Conservation (phyloP, 2,329 filamentous ascomycete species). For the Colletotrichum siamense region DNA sequence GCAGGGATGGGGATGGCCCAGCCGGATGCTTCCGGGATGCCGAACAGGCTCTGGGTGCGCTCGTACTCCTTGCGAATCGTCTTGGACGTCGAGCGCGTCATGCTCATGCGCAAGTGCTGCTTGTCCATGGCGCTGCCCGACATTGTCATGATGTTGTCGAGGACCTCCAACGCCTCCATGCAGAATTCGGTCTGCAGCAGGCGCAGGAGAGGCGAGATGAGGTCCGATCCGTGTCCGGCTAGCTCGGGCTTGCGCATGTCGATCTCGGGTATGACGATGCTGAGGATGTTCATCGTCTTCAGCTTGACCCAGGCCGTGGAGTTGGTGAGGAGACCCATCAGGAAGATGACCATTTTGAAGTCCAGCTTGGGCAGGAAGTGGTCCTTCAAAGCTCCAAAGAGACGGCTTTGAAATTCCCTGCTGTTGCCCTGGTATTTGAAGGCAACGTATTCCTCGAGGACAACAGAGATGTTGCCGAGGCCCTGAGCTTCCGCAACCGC, state of each 20-base stretch:
- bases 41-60: constrained; percentile 91
- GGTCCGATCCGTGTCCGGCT: constrained; percentile 87
- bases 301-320: constrained; percentile 87
- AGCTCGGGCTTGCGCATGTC: constrained; percentile 94
- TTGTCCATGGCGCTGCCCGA: constrained; percentile 91
- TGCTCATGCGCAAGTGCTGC: constrained; percentile 96
- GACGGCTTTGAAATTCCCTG: constrained; percentile 77
- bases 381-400: constrained; percentile 75
- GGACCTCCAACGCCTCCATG: constrained; percentile 86
- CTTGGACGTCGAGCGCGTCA: constrained; percentile 87
- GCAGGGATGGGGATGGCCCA: constrained; percentile 97
- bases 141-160: constrained; percentile 96
- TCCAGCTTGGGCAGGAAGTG: constrained; percentile 84
- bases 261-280: constrained; percentile 83
- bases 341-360: constrained; percentile 83
- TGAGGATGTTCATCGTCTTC: constrained; percentile 90
- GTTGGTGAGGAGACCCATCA: constrained; percentile 92
- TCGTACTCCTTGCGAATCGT: constrained; percentile 93
- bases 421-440: constrained; percentile 66
- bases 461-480: constrained; percentile 69
- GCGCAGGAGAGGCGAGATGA: constrained; percentile 90
- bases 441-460: constrained; percentile 73
- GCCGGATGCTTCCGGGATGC: constrained; percentile 92
- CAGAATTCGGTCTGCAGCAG: constrained; percentile 93
- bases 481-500: constrained; percentile 76